Percentiles rank a stretch among this genome's conserved stretches.
Evolutionary conservation across 257 asterid genomes (phyloP).

Genomic region (Rhazya stricta): DNA sequence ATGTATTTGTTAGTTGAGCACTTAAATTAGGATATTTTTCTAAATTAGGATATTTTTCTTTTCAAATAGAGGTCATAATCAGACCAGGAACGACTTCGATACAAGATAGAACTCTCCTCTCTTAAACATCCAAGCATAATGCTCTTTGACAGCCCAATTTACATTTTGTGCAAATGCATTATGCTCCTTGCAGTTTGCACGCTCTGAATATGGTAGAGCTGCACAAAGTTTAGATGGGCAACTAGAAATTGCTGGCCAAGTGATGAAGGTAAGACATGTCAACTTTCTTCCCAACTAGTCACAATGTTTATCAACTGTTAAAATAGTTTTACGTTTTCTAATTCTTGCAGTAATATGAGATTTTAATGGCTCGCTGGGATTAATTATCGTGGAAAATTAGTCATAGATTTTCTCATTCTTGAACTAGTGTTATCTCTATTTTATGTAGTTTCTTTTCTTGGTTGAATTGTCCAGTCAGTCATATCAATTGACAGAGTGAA

Average conservation of each 20-base stretch:
- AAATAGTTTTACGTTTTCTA: background rate
- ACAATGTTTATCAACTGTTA: too few relatives aligned
- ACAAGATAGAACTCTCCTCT: background rate
- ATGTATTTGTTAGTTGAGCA: background rate
- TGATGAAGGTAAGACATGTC: conserved; percentile 40
- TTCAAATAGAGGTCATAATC: background rate
- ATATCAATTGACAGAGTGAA: background rate
- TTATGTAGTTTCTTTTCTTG: background rate
- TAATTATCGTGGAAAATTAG: too few relatives aligned
- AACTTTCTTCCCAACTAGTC: background rate
- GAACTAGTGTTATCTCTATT: background rate
- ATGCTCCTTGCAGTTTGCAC: conserved; percentile 46
- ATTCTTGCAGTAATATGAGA: too few relatives aligned
- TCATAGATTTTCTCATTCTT: background rate
- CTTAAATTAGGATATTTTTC: background rate
- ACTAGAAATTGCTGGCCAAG: conserved; percentile 63
- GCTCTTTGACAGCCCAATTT: background rate
- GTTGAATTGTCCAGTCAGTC: background rate
- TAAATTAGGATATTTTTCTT: too few relatives aligned
- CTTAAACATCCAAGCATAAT: too few relatives aligned
- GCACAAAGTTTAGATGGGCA: conserved; percentile 64
- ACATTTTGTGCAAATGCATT: background rate
- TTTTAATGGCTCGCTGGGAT: too few relatives aligned
- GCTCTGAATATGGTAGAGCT: conserved; percentile 63
- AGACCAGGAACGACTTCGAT: background rate